Percentiles rank a stretch among this genome's conserved stretches.
phyloP scores from a whole-genome alignment of 2,329 filamentous ascomycete species.

The Sclerotinia trifoliorum region DNA sequence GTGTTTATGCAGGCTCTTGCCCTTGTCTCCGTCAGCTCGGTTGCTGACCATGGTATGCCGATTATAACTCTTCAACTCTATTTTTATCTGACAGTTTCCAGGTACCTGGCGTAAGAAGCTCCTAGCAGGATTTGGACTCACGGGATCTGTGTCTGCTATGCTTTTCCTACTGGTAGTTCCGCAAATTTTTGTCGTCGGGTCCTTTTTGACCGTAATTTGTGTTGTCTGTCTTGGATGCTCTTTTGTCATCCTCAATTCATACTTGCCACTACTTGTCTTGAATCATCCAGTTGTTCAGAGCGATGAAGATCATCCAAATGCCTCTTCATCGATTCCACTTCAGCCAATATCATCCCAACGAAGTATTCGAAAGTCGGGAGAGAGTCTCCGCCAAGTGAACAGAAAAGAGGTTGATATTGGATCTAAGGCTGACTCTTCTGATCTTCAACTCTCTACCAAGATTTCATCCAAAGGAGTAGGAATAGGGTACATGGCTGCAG shows the following conservation, averaged over 20 bases:
- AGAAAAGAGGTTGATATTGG: not conserved
- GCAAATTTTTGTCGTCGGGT: conserved; percentile 73
- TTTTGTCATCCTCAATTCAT: conserved; percentile 92
- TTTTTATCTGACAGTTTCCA: conserved; percentile 23
- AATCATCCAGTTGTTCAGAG: conserved; percentile 60
- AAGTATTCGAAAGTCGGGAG: conserved; percentile 12
- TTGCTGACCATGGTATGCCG: conserved; percentile 76
- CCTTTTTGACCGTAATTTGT: conserved; percentile 78
- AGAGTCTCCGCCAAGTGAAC: not conserved
- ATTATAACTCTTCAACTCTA: not conserved
- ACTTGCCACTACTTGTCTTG: conserved; percentile 83
- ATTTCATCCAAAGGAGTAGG: conserved; percentile 92
- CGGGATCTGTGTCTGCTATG: conserved; percentile 83
- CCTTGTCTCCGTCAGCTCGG: conserved; percentile 92
- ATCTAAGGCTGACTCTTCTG: conserved; percentile 52
- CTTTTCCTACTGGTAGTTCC: conserved; percentile 77
- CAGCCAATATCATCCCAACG: conserved; percentile 24
- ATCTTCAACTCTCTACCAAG: conserved; percentile 78
- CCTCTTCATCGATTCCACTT: conserved; percentile 26
- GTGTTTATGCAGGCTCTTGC: conserved; percentile 84
- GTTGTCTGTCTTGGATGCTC: conserved; percentile 94
- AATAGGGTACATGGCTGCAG: conserved; percentile 83
- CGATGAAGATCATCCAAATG: not conserved
- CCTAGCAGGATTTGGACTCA: conserved; percentile 75
- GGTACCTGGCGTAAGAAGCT: conserved; percentile 79